Evolutionary conservation across 106 monocot genomes (phyloP).

Genomic region (Posidonia australis): DNA sequence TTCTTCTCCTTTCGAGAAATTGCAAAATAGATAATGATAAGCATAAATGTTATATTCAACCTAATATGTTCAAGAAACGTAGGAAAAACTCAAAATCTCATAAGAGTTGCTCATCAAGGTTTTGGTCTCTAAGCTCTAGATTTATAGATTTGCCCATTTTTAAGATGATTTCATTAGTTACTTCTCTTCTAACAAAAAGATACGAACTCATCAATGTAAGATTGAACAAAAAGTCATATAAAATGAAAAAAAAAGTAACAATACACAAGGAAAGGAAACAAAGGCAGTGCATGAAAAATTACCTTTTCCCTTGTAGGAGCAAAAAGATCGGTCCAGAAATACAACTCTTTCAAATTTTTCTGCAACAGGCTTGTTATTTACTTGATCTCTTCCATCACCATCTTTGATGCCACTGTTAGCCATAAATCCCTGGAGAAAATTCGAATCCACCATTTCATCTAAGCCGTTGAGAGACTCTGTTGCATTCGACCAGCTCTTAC

Average conservation of each 20-base stretch:
- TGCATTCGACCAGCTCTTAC: conserved; percentile 12
- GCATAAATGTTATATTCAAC: too few species aligned
- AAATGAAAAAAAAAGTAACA: conserved; percentile 1
- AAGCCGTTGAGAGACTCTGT: conserved; percentile 9
- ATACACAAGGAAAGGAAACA: neutral
- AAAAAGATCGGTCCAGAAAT: conserved; percentile 24
- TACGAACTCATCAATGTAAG: neutral
- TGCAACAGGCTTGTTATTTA: conserved; percentile 14
- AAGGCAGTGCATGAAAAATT: conserved; percentile 1
- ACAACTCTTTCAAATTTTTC: conserved; percentile 39
- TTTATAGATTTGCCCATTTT: too few species aligned
- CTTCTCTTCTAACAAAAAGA: too few species aligned
- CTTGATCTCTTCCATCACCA: conserved; percentile 8
- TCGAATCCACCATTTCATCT: conserved; percentile 10
- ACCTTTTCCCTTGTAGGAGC: conserved; percentile 28
- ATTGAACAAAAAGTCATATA: neutral
- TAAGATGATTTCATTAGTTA: too few species aligned
- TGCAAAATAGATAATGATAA: too few species aligned
- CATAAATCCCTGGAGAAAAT: conserved; percentile 5
- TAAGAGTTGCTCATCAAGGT: too few species aligned
- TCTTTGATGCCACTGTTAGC: conserved; percentile 13
- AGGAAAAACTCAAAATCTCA: too few species aligned
- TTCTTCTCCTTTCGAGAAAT: too few species aligned
- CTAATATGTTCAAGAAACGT: too few species aligned
- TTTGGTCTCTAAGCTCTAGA: too few species aligned